Evolutionary conservation across 306 rosid genomes (phyloP).

Genomic region (Arachis stenosperma): DNA sequence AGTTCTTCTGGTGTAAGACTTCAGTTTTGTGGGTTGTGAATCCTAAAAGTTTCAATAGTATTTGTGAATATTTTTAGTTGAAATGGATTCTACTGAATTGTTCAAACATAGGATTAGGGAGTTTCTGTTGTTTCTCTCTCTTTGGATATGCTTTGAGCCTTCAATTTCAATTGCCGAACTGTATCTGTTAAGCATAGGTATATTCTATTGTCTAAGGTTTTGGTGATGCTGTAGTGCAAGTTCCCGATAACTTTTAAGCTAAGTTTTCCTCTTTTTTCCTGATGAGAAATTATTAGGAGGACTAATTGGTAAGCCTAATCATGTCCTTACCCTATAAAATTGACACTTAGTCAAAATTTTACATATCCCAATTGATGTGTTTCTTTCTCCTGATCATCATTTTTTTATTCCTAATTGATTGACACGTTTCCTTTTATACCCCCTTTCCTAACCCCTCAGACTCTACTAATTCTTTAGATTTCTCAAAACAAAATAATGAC

Average conservation of each 20-base stretch:
- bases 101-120: slow-evolving; percentile 1
- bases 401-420: too few species aligned
- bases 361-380: too few species aligned
- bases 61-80: background rate
- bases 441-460: too few species aligned
- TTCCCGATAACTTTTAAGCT: slow-evolving; percentile 2
- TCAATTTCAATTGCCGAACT: background rate
- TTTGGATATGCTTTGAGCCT: slow-evolving; percentile 5
- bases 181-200: background rate
- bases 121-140: background rate
- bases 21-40: background rate
- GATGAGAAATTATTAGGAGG: too few species aligned
- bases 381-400: too few species aligned
- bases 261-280: too few species aligned
- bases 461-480: too few species aligned
- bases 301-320: too few species aligned
- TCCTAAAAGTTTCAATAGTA: background rate
- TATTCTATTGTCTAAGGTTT: slow-evolving; percentile 2
- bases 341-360: too few species aligned
- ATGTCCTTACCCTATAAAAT: too few species aligned
- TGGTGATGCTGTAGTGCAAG: background rate
- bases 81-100: background rate
- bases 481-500: too few species aligned
- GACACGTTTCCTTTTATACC: too few species aligned
- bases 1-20: background rate